Evolutionary conservation across 192 early-diverging fungal species (phyloP), one percentile per base, ranked within the genome.

Genomic region (Powellomyces hirtus): DNA sequence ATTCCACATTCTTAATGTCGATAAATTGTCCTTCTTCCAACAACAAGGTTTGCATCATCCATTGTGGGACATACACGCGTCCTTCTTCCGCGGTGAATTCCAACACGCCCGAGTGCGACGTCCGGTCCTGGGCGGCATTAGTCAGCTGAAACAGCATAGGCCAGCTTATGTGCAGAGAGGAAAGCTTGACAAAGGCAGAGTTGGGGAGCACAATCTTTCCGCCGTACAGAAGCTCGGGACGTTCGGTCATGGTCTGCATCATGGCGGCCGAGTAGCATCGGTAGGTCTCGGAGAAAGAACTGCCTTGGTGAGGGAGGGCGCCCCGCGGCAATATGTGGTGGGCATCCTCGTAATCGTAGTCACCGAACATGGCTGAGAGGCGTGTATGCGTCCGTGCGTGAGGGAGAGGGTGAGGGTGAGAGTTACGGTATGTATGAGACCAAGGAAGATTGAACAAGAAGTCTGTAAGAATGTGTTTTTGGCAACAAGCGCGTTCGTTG

Each of bases 21-120:
- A 96, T 81, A 20, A 94, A 64, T 20, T 88, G 77, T 7, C 96
- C 94, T 50, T 90, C 89, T 49, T 88, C 70, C 35, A 96, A 69
- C 22, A 77, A 58, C 59, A 99, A 77, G 2, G 90, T 90, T 66
- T 89, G 84, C 94, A 98, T 96, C 95, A 99, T 96, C 97, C 97
- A 99, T 42, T 93, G 91, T 53, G 97, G 97, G 44, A 99, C 71
- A 72, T 97, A 99, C 8, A 88, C 90, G 8, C 92, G 78, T 33
- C 97, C 97, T 80, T 98, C 95, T 73, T 97, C 96, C 11, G 97
- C 96, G 36, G 91, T 94, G 70, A 99, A 99, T 80, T 99, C 96
- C 8, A 99, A 86, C 8, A 99, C 97, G 65, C 97, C 97, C 29
- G 95, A 93, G 64, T 99, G 95, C 18, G 96, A 89, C 45, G 83